These are phyloP conservation scores for Rhizomucor pusillus DNA, from an alignment of 371 early-diverging fungal genomes.

Conservation along the genomic window DNA sequence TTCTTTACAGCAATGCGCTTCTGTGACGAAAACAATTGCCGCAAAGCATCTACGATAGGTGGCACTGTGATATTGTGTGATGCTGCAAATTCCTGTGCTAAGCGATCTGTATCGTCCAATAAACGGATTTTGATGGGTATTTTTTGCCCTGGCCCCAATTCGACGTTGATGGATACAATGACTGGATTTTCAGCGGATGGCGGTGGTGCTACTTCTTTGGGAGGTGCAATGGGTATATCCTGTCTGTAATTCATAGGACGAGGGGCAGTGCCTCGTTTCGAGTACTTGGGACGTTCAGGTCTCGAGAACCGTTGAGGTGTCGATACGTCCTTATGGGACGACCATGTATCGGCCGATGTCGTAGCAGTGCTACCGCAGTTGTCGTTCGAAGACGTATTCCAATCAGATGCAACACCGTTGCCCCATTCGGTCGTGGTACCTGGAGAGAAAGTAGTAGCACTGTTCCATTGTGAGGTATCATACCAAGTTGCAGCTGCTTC, in stretches of 20 bases:
- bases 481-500: neutral
- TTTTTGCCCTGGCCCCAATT: constrained; percentile 9
- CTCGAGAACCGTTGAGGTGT: constrained; percentile 5
- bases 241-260: constrained; percentile 7
- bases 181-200: constrained; percentile 14
- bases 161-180: constrained; percentile 19
- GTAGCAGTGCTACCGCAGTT: too few species aligned
- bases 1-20: constrained; percentile 10
- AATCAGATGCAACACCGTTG: too few species aligned
- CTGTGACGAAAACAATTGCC: constrained; percentile 10
- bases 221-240: constrained; percentile 4
- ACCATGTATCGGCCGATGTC: too few species aligned
- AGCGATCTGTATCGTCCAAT: constrained; percentile 12
- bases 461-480: too few species aligned
- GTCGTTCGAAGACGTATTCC: too few species aligned
- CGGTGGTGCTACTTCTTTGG: constrained; percentile 10
- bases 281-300: constrained; percentile 10
- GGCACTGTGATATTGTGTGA: constrained; percentile 6
- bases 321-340: too few species aligned
- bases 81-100: constrained; percentile 13
- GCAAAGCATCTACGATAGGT: constrained; percentile 8
- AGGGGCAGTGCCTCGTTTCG: neutral
- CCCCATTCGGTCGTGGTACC: too few species aligned
- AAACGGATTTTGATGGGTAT: constrained; percentile 16
- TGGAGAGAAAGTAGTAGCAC: too few species aligned